Percentiles rank a stretch among this genome's conserved stretches.
Evolutionary conservation across 345 rosid genomes (phyloP).

Genomic region (Gossypium bickii): DNA sequence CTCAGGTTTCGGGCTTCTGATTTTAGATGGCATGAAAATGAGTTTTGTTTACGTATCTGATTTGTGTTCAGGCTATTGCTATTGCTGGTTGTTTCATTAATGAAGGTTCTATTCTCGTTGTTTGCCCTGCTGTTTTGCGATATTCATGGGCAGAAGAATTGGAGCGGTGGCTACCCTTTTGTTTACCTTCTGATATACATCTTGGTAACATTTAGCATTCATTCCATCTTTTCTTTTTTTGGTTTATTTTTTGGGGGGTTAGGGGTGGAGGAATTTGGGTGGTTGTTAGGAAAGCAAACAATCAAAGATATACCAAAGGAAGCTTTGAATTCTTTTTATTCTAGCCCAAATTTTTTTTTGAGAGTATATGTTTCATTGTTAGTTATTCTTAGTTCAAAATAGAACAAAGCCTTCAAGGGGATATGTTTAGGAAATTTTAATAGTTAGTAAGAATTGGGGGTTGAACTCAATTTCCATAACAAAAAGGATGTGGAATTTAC

Average conservation of each 20-base stretch:
- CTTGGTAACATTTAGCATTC: slow-evolving; percentile 48
- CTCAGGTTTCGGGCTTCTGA: slow-evolving; percentile 7
- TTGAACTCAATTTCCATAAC: background rate
- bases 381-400: background rate
- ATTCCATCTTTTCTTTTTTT: background rate
- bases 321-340: background rate
- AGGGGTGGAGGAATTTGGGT: background rate
- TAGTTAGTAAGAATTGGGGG: background rate
- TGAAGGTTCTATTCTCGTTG: slow-evolving; percentile 82
- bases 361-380: background rate
- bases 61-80: slow-evolving; percentile 71
- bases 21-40: slow-evolving; percentile 11
- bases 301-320: background rate
- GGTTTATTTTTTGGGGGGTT: background rate
- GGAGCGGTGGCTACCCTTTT: slow-evolving; percentile 89
- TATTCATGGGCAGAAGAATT: slow-evolving; percentile 93
- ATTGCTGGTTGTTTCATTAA: slow-evolving; percentile 78
- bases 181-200: slow-evolving; percentile 88
- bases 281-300: background rate
- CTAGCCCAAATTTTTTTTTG: background rate
- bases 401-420: background rate
- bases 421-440: background rate
- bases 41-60: slow-evolving; percentile 8
- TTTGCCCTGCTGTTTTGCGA: slow-evolving; percentile 90
- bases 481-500: background rate